Percentiles rank a stretch among this genome's conserved stretches.
Conservation (phyloP, 2,329 filamentous ascomycete species). For the Aspergillus quadrilineatus region DNA sequence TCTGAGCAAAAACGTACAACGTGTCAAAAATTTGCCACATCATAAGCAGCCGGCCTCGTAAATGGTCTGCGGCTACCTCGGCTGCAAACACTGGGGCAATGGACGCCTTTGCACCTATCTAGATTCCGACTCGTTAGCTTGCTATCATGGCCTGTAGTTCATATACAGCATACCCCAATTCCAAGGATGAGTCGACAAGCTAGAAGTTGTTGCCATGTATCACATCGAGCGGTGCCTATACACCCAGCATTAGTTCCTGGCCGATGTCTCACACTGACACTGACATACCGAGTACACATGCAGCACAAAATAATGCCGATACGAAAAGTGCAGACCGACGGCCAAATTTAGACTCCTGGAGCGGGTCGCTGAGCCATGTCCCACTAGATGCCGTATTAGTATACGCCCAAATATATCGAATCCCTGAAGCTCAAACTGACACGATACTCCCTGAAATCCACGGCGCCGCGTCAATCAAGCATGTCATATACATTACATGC, state of each 20-base stretch:
- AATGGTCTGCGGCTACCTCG: conserved; percentile 1
- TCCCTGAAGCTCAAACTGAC: conserved; percentile 1
- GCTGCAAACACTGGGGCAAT: conserved; percentile 5
- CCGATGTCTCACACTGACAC: too few relatives aligned
- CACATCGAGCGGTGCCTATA: conserved; percentile 21
- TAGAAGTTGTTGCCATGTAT: not conserved
- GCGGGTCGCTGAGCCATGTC: conserved; percentile 24
- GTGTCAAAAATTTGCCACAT: conserved; percentile 20
- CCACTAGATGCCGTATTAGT: conserved; percentile 8
- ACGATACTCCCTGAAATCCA: conserved; percentile 21
- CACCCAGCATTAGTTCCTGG: not conserved
- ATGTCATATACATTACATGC: not conserved
- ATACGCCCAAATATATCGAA: not conserved
- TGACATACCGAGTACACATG: conserved; percentile 16
- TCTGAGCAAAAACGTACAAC: conserved; percentile 13
- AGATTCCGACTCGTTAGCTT: not conserved
- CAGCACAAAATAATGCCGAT: conserved; percentile 32
- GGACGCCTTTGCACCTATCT: conserved; percentile 6
- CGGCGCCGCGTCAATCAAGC: conserved; percentile 18
- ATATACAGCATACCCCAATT: not conserved
- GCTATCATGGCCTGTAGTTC: too few relatives aligned
- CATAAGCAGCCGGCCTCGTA: conserved; percentile 5
- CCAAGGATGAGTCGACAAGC: conserved; percentile 3
- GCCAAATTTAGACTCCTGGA: conserved; percentile 21
- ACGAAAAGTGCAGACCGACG: conserved; percentile 41